Percentiles rank a stretch among this genome's conserved stretches.
Conservation (phyloP, 2,329 filamentous ascomycete species). For the Pseudogymnoascus pannorum region DNA sequence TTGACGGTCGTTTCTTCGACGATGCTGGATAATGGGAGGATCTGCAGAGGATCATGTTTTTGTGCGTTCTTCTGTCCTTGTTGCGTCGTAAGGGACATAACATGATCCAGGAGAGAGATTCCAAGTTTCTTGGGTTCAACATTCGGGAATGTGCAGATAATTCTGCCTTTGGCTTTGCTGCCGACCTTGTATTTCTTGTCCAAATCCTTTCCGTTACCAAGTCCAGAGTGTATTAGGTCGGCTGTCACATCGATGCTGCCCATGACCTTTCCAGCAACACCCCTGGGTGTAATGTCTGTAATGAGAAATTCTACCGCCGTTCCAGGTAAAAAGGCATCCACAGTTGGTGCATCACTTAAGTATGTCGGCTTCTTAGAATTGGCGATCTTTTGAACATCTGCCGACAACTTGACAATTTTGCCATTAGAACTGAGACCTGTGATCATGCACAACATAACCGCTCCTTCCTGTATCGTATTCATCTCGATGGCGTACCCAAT, state of each 20-base stretch:
- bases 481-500: constrained; percentile 59
- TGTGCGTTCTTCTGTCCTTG: constrained; percentile 38
- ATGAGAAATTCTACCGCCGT: constrained; percentile 82
- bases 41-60: constrained; percentile 44
- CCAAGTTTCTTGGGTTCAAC: constrained; percentile 77
- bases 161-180: constrained; percentile 73
- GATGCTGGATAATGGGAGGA: constrained; percentile 64
- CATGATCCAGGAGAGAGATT: constrained; percentile 80
- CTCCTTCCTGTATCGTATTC: constrained; percentile 68
- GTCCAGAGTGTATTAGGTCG: constrained; percentile 82
- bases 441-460: constrained; percentile 77
- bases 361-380: constrained; percentile 57
- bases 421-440: constrained; percentile 67
- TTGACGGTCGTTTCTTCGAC: constrained; percentile 72
- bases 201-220: constrained; percentile 62
- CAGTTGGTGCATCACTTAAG: constrained; percentile 70
- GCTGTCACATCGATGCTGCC: constrained; percentile 86
- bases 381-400: constrained; percentile 61
- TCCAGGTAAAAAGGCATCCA: constrained; percentile 85
- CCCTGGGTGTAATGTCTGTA: constrained; percentile 64
- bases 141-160: constrained; percentile 80
- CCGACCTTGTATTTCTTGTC: constrained; percentile 75
- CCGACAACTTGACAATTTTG: constrained; percentile 80
- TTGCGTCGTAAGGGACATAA: constrained; percentile 51
- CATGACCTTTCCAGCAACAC: constrained; percentile 85